These are phyloP conservation scores for Pyrus bretschneideri DNA, from an alignment of 306 rosid genomes.

Conservation along the genomic window DNA sequence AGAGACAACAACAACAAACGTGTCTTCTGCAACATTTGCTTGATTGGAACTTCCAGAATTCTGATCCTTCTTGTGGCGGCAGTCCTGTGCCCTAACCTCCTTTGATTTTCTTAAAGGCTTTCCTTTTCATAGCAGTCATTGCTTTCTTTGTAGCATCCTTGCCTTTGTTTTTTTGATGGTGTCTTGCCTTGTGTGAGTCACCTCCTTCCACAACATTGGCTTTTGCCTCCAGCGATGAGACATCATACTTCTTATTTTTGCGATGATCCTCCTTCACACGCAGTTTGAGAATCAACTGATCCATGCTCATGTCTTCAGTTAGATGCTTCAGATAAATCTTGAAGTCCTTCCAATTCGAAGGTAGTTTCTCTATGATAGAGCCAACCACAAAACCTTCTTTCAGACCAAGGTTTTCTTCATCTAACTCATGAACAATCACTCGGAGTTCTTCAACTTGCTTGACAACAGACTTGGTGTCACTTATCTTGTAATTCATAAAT, in stretches of 20 bases:
- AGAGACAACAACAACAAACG: not conserved
- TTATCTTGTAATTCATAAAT: not conserved
- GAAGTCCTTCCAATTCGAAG: not conserved
- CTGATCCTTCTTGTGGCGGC: not conserved
- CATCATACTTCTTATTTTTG: too few relatives aligned
- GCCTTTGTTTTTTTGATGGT: too few relatives aligned
- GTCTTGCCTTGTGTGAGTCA: too few relatives aligned
- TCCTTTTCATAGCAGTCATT: not conserved
- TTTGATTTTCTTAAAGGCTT: not conserved
- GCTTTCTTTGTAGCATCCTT: too few relatives aligned
- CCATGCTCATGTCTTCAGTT: too few relatives aligned
- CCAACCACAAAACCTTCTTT: not conserved
- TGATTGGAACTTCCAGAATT: not conserved
- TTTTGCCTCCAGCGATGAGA: too few relatives aligned
- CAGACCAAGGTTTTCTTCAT: not conserved
- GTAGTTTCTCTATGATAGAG: not conserved
- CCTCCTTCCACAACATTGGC: too few relatives aligned
- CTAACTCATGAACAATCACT: not conserved
- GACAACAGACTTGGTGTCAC: not conserved
- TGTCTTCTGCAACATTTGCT: not conserved
- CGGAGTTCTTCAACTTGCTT: not conserved
- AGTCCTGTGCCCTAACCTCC: not conserved
- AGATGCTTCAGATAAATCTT: too few relatives aligned
- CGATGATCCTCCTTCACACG: too few relatives aligned
- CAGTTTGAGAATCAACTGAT: too few relatives aligned